These are phyloP conservation scores for Aegilops longissima DNA, from an alignment of 176 grass and related monocot genomes.

Conservation along the genomic window DNA sequence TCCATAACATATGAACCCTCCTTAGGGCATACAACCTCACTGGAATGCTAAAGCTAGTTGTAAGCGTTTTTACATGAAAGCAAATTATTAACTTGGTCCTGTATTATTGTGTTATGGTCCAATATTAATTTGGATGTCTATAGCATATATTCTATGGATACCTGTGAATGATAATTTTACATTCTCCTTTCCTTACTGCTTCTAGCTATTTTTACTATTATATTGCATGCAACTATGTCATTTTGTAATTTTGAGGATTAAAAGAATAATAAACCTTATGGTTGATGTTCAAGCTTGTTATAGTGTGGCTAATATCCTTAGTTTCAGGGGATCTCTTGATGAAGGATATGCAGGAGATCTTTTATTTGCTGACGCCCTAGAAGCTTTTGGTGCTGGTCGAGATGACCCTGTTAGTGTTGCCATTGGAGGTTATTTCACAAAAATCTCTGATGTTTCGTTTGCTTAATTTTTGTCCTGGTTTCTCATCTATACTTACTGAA, in stretches of 20 bases:
- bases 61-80: not conserved
- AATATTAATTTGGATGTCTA: too few relatives aligned
- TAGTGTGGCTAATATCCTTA: constrained; percentile 31
- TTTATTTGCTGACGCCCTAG: constrained; percentile 74
- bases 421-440: constrained; percentile 78
- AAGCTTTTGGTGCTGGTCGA: constrained; percentile 90
- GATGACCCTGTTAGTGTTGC: constrained; percentile 91
- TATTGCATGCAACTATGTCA: not conserved
- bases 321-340: constrained; percentile 78
- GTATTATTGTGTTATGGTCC: too few relatives aligned
- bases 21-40: not conserved
- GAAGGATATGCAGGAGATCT: constrained; percentile 76
- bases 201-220: not conserved
- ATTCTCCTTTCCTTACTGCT: constrained; percentile 12
- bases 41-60: not conserved
- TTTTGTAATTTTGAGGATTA: constrained; percentile 4
- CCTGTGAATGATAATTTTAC: too few relatives aligned
- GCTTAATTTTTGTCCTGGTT: constrained; percentile 24
- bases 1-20: not conserved
- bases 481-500: constrained; percentile 25
- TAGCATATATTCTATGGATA: too few relatives aligned
- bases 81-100: not conserved
- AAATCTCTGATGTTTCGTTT: constrained; percentile 22
- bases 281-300: not conserved
- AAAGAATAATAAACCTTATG: constrained; percentile 16